phyloP scores from a whole-genome alignment of 345 rosid genomes.

The Hypericum perforatum region DNA sequence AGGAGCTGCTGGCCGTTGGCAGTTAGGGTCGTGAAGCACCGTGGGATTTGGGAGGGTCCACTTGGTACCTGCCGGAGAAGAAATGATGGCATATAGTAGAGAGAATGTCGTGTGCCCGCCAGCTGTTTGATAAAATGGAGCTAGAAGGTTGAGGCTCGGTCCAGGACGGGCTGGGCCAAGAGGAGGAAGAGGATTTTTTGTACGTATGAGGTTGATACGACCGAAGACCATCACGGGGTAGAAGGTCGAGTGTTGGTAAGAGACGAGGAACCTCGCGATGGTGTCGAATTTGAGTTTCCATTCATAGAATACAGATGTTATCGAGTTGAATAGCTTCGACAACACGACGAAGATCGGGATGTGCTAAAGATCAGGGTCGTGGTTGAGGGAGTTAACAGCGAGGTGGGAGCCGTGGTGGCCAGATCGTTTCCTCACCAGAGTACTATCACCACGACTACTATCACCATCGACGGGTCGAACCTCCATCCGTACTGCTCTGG shows the following conservation, averaged over 20 bases:
- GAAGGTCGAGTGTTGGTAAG: conserved; percentile 83
- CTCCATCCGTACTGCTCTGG: too few species aligned
- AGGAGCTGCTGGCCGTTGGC: conserved; percentile 15
- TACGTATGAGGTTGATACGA: conserved; percentile 56
- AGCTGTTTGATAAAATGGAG: too few species aligned
- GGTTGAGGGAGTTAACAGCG: conserved; percentile 76
- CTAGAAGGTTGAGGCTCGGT: conserved; percentile 50
- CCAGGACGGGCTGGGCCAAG: conserved; percentile 48
- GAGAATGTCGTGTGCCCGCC: too few species aligned
- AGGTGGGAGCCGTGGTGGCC: conserved; percentile 84
- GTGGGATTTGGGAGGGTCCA: too few species aligned
- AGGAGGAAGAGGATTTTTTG: conserved; percentile 65
- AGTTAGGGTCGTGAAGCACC: background rate
- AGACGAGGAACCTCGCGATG: conserved; percentile 53
- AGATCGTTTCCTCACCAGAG: too few species aligned
- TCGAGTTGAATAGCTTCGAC: conserved; percentile 38
- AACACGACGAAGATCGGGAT: conserved; percentile 86
- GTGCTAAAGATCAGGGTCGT: conserved; percentile 93
- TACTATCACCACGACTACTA: too few species aligned
- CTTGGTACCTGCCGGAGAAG: too few species aligned
- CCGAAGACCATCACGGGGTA: conserved; percentile 83
- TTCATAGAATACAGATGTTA: conserved; percentile 69
- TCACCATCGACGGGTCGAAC: too few species aligned
- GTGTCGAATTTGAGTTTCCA: conserved; percentile 50
- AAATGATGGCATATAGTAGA: too few species aligned